These are phyloP conservation scores for Pinus tabuliformis DNA, from an alignment of 75 land plant genomes.

Conservation along the genomic window DNA sequence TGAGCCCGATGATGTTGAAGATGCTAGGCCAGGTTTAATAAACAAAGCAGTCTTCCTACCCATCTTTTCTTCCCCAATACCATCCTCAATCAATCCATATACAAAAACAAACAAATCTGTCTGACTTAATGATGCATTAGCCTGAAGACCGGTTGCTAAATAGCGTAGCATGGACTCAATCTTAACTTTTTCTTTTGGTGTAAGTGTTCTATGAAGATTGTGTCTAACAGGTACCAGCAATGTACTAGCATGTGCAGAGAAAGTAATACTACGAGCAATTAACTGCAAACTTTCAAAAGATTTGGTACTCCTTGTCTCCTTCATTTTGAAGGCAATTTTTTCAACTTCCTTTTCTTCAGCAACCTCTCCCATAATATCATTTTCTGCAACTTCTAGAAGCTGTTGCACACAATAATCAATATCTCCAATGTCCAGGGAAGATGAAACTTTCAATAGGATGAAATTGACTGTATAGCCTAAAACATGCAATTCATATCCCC, in stretches of 20 bases:
- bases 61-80: slow-evolving; percentile 23
- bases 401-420: slow-evolving; percentile 83
- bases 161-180: slow-evolving; percentile 59
- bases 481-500: slow-evolving; percentile 95
- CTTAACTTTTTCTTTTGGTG: slow-evolving; percentile 56
- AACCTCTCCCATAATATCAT: slow-evolving; percentile 88
- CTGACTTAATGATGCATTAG: slow-evolving; percentile 58
- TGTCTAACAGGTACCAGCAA: slow-evolving; percentile 49
- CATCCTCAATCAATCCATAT: slow-evolving; percentile 67
- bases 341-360: slow-evolving; percentile 90
- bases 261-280: slow-evolving; percentile 68
- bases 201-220: slow-evolving; percentile 49
- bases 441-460: slow-evolving; percentile 46
- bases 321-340: slow-evolving; percentile 93
- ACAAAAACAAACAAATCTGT: slow-evolving; percentile 67
- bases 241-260: slow-evolving; percentile 52
- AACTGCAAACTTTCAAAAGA: slow-evolving; percentile 84
- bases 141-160: slow-evolving; percentile 71
- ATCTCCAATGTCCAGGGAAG: slow-evolving; percentile 34
- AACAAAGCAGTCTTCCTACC: neutral
- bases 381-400: slow-evolving; percentile 57
- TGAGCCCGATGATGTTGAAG: neutral
- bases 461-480: slow-evolving; percentile 83
- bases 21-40: neutral
- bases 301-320: slow-evolving; percentile 67